These are phyloP conservation scores for Colletotrichum ledebouriae DNA, from an alignment of 2,329 filamentous ascomycete species.

Conservation along the genomic window DNA sequence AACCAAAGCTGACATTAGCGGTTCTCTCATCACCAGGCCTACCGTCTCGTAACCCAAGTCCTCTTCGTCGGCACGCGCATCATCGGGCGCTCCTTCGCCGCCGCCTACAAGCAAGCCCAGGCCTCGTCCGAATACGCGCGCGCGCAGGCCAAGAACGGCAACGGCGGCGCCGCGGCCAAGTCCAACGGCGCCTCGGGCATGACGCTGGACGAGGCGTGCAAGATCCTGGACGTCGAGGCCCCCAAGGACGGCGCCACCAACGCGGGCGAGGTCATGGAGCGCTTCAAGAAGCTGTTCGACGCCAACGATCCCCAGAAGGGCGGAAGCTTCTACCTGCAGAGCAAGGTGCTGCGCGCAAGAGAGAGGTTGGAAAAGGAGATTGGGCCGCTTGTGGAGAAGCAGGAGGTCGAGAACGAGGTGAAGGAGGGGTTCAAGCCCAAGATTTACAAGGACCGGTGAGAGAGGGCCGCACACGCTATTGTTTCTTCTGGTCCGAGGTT, in stretches of 20 bases:
- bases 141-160: constrained; percentile 74
- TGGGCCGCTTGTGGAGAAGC: constrained; percentile 77
- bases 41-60: constrained; percentile 83
- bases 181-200: constrained; percentile 74
- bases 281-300: constrained; percentile 97
- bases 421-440: constrained; percentile 95
- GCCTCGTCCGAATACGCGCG: constrained; percentile 87
- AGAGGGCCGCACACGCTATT: neutral
- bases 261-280: constrained; percentile 82
- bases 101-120: constrained; percentile 95
- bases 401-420: constrained; percentile 80
- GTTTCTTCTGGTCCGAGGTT: neutral
- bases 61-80: constrained; percentile 92
- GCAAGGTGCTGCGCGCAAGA: constrained; percentile 91
- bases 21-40: constrained; percentile 27
- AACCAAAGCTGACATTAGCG: neutral
- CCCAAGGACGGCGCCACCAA: constrained; percentile 83
- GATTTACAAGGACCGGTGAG: constrained; percentile 81
- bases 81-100: constrained; percentile 90
- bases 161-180: constrained; percentile 64
- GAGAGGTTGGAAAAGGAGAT: constrained; percentile 93
- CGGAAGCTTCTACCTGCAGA: constrained; percentile 98
- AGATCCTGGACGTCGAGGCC: constrained; percentile 95
- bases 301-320: constrained; percentile 95
- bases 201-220: constrained; percentile 95